These are phyloP conservation scores for Heterobasidion parviporum DNA, from an alignment of 1,284 basidiomycete genomes.

Conservation along the genomic window DNA sequence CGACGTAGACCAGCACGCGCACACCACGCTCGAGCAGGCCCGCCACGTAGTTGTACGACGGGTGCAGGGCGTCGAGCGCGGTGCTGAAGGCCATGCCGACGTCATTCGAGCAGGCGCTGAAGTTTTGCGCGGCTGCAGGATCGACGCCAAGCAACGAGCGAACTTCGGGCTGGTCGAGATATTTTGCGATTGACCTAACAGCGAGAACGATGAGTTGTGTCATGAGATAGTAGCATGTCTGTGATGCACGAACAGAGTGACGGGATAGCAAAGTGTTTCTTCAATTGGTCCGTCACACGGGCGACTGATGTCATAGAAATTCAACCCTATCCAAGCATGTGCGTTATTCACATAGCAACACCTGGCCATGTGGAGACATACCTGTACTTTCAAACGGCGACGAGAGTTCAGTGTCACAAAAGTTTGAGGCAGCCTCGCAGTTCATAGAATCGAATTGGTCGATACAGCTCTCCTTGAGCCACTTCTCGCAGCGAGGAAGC, in stretches of 20 bases:
- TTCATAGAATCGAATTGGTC: constrained; percentile 27
- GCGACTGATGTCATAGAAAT: constrained; percentile 19
- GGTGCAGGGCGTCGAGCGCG: constrained; percentile 32
- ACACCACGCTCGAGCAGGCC: constrained; percentile 71
- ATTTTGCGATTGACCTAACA: constrained; percentile 37
- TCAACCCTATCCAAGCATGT: constrained; percentile 33
- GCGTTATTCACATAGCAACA: constrained; percentile 26
- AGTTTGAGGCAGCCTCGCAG: constrained; percentile 29
- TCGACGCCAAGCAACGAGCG: constrained; percentile 57
- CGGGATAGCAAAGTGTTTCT: constrained; percentile 19
- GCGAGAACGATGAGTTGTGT: constrained; percentile 35
- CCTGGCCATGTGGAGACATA: background rate
- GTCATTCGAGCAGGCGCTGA: constrained; percentile 33
- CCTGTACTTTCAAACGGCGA: constrained; percentile 11
- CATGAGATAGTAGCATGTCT: background rate
- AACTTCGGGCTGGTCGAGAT: constrained; percentile 46
- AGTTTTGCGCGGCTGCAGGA: constrained; percentile 34
- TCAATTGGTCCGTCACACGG: constrained; percentile 16
- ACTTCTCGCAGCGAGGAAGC: constrained; percentile 23
- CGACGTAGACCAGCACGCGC: constrained; percentile 67
- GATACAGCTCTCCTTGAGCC: constrained; percentile 19
- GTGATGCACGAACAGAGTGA: constrained; percentile 19
- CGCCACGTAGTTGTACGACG: constrained; percentile 48
- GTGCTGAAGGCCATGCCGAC: constrained; percentile 34
- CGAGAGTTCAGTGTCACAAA: constrained; percentile 22